Conservation (phyloP, 176 grass and related monocot genomes). For the Luzula sylvatica region DNA sequence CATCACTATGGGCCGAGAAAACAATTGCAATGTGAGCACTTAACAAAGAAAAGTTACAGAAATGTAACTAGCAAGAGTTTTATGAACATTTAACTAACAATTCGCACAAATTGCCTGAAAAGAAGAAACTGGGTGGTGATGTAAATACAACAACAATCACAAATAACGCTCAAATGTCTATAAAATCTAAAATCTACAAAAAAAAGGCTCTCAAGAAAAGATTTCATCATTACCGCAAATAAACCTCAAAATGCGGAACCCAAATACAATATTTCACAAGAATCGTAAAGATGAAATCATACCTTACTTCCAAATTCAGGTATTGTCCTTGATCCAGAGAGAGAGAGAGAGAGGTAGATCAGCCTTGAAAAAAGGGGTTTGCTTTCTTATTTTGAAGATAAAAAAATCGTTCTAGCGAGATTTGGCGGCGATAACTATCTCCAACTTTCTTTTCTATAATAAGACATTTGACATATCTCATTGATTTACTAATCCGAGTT, state of each 20-base stretch:
- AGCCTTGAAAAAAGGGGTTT: neutral
- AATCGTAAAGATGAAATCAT: neutral
- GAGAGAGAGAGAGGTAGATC: neutral
- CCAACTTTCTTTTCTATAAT: too few species aligned
- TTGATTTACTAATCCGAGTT: too few species aligned
- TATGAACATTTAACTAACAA: too few species aligned
- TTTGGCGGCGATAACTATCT: neutral
- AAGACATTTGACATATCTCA: too few species aligned
- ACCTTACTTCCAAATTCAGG: neutral
- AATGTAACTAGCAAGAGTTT: too few species aligned
- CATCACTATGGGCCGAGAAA: too few species aligned
- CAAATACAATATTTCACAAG: neutral
- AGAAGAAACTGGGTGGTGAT: neutral
- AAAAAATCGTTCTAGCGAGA: neutral
- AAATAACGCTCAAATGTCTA: neutral
- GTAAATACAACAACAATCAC: neutral
- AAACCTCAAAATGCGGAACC: neutral
- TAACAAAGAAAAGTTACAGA: too few species aligned
- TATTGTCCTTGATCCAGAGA: neutral
- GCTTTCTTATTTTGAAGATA: slow-evolving; percentile 6
- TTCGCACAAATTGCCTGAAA: neutral
- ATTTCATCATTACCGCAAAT: neutral
- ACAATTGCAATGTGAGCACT: too few species aligned
- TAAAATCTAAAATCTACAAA: neutral
- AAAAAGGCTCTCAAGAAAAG: neutral